Conservation (phyloP, 208 protist species). For the Crithidia brevicula region DNA sequence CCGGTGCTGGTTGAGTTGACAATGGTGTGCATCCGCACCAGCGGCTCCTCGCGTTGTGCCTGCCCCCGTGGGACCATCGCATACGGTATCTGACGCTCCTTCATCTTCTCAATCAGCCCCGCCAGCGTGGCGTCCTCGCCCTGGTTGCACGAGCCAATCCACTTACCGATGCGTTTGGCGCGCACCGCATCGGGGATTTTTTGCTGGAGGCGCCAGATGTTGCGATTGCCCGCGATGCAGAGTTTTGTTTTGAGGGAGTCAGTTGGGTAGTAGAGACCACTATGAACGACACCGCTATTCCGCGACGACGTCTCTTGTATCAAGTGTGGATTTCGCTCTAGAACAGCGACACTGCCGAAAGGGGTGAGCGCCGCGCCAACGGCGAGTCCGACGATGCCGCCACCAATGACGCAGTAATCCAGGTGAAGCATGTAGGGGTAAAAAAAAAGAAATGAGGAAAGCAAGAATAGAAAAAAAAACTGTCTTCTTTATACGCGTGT, state of each 20-base stretch:
- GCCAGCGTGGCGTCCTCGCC: conserved; percentile 23
- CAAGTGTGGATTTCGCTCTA: conserved; percentile 31
- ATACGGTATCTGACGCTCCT: conserved; percentile 24
- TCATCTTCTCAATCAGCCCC: conserved; percentile 38
- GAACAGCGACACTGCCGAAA: conserved; percentile 40
- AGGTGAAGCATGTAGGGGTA: conserved; percentile 37
- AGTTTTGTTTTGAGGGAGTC: conserved; percentile 48
- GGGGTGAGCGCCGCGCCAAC: conserved; percentile 37
- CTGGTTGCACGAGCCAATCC: conserved; percentile 42
- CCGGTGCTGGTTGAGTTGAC: conserved; percentile 48
- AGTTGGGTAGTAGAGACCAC: conserved; percentile 54
- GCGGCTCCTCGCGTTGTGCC: conserved; percentile 34
- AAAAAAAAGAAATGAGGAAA: not conserved
- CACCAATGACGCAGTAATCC: conserved; percentile 35
- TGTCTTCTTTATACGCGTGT: too few species aligned
- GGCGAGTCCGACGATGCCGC: conserved; percentile 52
- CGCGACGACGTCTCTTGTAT: conserved; percentile 49
- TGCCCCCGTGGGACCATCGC: conserved; percentile 28
- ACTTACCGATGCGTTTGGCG: conserved; percentile 46
- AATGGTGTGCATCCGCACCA: conserved; percentile 37
- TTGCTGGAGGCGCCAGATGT: conserved; percentile 47
- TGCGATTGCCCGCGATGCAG: conserved; percentile 42
- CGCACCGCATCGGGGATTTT: conserved; percentile 23
- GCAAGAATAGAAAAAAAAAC: conserved; percentile 9
- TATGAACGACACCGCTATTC: conserved; percentile 61